A percentile compares a stretch with the other conserved stretches of the same genome.
Evolutionary conservation across 495 filamentous ascomycete genomes (phyloP).

Genomic region (Tuber melanosporum): DNA sequence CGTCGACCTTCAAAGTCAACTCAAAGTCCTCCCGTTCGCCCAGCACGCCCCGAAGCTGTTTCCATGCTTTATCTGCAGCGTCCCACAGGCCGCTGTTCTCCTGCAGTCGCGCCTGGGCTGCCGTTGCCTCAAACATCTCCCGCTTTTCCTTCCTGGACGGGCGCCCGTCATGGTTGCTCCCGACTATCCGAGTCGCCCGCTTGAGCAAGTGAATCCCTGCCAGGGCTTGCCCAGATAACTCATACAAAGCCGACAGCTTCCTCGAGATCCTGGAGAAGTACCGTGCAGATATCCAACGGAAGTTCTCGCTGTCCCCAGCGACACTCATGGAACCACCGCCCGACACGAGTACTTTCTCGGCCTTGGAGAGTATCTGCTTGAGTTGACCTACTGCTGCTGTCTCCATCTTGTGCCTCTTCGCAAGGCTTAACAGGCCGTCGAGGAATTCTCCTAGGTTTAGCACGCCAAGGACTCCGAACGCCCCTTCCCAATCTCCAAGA

Average conservation of each 20-base stretch:
- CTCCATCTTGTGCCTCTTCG: conserved; percentile 3
- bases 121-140: background rate
- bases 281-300: background rate
- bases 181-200: background rate
- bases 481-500: background rate
- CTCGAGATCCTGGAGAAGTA: background rate
- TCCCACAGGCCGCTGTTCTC: background rate
- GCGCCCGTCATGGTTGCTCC: background rate
- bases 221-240: background rate
- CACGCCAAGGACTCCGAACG: background rate
- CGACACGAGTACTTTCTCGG: background rate
- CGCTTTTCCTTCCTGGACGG: background rate
- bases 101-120: background rate
- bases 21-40: conserved; percentile 1
- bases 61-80: background rate
- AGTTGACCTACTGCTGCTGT: background rate
- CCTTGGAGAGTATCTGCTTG: conserved; percentile 1
- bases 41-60: background rate
- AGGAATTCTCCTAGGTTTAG: background rate
- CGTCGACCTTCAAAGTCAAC: background rate
- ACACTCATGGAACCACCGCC: background rate
- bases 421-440: background rate
- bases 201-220: background rate
- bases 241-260: background rate
- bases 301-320: background rate